A percentile compares a stretch with the other conserved stretches of the same genome.
These are phyloP conservation scores for Pichia rugopelliculosa DNA, from an alignment of 805 yeast species.

Conservation along the genomic window DNA sequence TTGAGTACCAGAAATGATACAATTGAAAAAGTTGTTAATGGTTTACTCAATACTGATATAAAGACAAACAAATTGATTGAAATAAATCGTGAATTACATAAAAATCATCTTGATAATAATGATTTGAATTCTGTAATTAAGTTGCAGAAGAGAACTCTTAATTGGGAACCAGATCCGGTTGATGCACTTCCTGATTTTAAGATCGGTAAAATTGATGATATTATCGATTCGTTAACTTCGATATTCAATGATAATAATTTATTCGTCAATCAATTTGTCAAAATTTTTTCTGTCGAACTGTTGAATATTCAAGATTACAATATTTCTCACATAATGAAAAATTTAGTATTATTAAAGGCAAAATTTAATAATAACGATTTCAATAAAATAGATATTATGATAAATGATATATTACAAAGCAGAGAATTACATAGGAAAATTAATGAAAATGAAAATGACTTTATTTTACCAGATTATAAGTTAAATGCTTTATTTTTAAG, in stretches of 20 bases:
- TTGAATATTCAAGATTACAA: conserved; percentile 36
- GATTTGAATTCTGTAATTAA: conserved; percentile 12
- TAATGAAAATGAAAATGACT: conserved; percentile 18
- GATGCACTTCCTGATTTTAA: conserved; percentile 86
- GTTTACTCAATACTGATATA: conserved; percentile 46
- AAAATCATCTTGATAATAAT: conserved; percentile 11
- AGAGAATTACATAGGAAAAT: conserved; percentile 31
- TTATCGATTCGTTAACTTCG: conserved; percentile 63
- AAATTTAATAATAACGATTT: conserved; percentile 52
- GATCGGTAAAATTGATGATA: conserved; percentile 52
- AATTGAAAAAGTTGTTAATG: conserved; percentile 59
- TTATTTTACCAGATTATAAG: conserved; percentile 11
- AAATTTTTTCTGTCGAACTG: conserved; percentile 51
- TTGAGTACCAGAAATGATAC: conserved; percentile 71
- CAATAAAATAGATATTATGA: conserved; percentile 75
- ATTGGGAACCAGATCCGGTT: conserved; percentile 81
- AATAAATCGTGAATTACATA: conserved; percentile 45
- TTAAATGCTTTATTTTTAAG: conserved; percentile 63
- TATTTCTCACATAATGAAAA: conserved; percentile 32
- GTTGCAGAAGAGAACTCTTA: conserved; percentile 23
- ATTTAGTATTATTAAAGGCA: conserved; percentile 47
- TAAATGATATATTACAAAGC: conserved; percentile 60
- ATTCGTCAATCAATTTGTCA: conserved; percentile 58
- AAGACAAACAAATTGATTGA: conserved; percentile 39
- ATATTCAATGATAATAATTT: conserved; percentile 63